Conservation (phyloP, 2,329 filamentous ascomycete genomes). For the Alternaria postmessia region DNA sequence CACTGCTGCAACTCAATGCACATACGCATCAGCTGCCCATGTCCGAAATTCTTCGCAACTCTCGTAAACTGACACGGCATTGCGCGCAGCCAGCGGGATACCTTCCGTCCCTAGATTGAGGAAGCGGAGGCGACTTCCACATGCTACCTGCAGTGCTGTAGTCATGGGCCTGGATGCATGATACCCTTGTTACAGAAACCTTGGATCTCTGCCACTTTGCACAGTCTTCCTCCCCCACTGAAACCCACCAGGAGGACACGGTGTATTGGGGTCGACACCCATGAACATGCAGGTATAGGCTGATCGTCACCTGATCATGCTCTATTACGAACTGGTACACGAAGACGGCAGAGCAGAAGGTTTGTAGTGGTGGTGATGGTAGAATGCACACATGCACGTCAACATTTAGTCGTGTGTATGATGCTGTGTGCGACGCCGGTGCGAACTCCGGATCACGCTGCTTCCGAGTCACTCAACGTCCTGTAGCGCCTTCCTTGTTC, state of each 20-base stretch:
- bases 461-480: constrained; percentile 11
- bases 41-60: constrained; percentile 19
- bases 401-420: constrained; percentile 2
- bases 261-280: constrained; percentile 30
- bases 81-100: constrained; percentile 27
- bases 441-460: constrained; percentile 21
- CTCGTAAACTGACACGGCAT: constrained; percentile 20
- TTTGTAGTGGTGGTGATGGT: neutral
- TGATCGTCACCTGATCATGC: constrained; percentile 6
- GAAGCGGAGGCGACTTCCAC: constrained; percentile 22
- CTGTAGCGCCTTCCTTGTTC: constrained; percentile 23
- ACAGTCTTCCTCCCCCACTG: constrained; percentile 27
- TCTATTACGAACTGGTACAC: neutral
- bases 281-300: constrained; percentile 17
- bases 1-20: constrained; percentile 17
- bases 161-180: constrained; percentile 23
- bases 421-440: constrained; percentile 14
- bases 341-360: constrained; percentile 3
- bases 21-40: constrained; percentile 15
- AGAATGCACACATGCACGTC: constrained; percentile 8
- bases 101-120: constrained; percentile 40
- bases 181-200: constrained; percentile 16
- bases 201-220: constrained; percentile 5
- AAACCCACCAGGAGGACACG: constrained; percentile 28
- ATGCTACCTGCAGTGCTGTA: constrained; percentile 23